A percentile compares a stretch with the other conserved stretches of the same genome.
These are phyloP conservation scores for Eucalyptus tenuipes DNA, from an alignment of 345 rosid species.

Conservation along the genomic window DNA sequence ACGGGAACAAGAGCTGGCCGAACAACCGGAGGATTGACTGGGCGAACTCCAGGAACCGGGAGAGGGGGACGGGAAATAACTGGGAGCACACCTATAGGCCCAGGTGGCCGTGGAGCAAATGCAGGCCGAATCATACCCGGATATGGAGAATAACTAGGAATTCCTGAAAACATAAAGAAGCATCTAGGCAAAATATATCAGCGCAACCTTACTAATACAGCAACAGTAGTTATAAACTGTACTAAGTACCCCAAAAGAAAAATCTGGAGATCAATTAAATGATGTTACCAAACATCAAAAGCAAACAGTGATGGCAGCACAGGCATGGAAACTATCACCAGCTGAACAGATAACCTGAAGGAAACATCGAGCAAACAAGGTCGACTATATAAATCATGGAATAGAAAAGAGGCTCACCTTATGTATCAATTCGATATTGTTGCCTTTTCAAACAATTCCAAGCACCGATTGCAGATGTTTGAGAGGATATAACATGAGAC, in stretches of 20 bases:
- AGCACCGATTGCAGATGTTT: conserved; percentile 36
- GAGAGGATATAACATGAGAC: conserved; percentile 30
- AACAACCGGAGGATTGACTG: conserved; percentile 45
- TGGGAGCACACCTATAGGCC: conserved; percentile 48
- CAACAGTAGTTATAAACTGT: not conserved
- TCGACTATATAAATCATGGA: conserved; percentile 34
- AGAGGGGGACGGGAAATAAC: conserved; percentile 47
- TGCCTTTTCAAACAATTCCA: conserved; percentile 49
- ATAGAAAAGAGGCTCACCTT: conserved; percentile 54
- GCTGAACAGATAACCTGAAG: conserved; percentile 92
- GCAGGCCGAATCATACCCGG: conserved; percentile 67
- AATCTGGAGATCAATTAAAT: conserved; percentile 13
- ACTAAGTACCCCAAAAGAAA: not conserved
- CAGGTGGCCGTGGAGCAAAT: conserved; percentile 82
- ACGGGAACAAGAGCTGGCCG: conserved; percentile 64
- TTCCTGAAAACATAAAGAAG: conserved; percentile 54
- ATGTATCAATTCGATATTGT: conserved; percentile 22
- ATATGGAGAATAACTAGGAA: conserved; percentile 65
- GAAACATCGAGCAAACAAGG: conserved; percentile 54
- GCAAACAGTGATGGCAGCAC: conserved; percentile 82
- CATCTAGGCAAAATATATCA: conserved; percentile 51
- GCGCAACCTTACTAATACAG: conserved; percentile 14
- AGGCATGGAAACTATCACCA: conserved; percentile 84
- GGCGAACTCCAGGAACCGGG: conserved; percentile 72
- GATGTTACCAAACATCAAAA: conserved; percentile 86